Evolutionary conservation across 805 yeast species (phyloP), one percentile per base, ranked within the genome.

Genomic region (Starmerella sirachaensis): DNA sequence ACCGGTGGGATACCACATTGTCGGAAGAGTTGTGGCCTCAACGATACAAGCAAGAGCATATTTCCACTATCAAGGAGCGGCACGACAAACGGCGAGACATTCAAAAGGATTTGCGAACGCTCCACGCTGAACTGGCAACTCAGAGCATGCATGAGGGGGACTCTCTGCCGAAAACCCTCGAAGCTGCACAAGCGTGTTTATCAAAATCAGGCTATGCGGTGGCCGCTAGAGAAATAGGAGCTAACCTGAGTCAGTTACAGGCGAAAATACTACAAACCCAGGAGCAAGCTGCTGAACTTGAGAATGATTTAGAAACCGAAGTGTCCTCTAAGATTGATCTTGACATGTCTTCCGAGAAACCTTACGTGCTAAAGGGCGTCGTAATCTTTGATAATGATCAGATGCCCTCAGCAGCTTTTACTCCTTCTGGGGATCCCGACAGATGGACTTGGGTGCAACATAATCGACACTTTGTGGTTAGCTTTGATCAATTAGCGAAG

Each of bases 21-120:
- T 31, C 23, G 11, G 21, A 32, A 11, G 23, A 29, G 13, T 17
- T 44, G 5, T 33, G 37, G 35, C 45, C 45, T 4, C 41, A 38
- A 20, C 26, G 43, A 13, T 44, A 44, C 16, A 33, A 28, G 1
- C 6, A 10, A 4, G 20, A 19, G 25, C 18, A 4, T 20, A n/a
- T 26, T 14, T 28, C 29, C 10, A 22, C 13, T 6, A 30, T 42
- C 26, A 18, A 40, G 31, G 29, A 29, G 8, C 13, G 19, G 12
- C 18, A 29, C 18, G 29, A 24, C 3, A n/a, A 11, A 18, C n/a
- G 33, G 29, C 30, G 22, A 14, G 21, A n/a, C 8, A 17, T 27
- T 9, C 21, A 16, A 5, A 22, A 5, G 5, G 17, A 22, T 3
- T n/a, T 11, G 26, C 10, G 18, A 6, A 29, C 18, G 8, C 13